Conservation (phyloP, 1,284 basidiomycete species). For the Somion occarium region DNA sequence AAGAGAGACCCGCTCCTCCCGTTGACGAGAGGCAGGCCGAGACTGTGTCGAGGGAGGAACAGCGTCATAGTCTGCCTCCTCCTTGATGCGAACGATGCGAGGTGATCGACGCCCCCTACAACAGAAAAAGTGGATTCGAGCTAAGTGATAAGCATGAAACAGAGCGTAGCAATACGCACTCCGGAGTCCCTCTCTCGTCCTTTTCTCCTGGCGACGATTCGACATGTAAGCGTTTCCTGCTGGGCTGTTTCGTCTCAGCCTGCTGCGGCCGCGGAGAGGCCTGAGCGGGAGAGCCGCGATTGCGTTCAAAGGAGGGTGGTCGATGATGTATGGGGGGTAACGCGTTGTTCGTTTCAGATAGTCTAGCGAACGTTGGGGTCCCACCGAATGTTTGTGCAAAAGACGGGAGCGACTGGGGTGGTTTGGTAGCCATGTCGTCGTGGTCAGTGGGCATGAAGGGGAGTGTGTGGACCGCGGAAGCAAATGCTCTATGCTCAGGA, state of each 20-base stretch:
- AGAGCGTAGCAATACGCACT: slow-evolving; percentile 26
- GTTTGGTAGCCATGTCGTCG: slow-evolving; percentile 25
- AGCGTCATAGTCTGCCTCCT: slow-evolving; percentile 53
- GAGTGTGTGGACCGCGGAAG: slow-evolving; percentile 8
- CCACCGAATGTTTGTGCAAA: slow-evolving; percentile 61
- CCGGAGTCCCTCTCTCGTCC: slow-evolving; percentile 18
- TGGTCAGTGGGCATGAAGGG: slow-evolving; percentile 7
- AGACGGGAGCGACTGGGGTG: slow-evolving; percentile 63
- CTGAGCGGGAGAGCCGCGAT: slow-evolving; percentile 30
- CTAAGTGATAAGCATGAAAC: slow-evolving; percentile 17
- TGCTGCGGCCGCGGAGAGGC: slow-evolving; percentile 26
- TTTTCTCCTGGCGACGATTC: slow-evolving; percentile 17
- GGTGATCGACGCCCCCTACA: slow-evolving; percentile 40
- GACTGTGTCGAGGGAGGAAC: slow-evolving; percentile 25
- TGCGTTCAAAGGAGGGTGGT: slow-evolving; percentile 25
- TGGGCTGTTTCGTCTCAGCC: slow-evolving; percentile 12
- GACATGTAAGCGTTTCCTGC: slow-evolving; percentile 25
- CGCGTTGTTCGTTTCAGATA: slow-evolving; percentile 42
- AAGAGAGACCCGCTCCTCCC: slow-evolving; percentile 8
- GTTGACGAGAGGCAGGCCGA: slow-evolving; percentile 20
- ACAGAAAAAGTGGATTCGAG: background rate
- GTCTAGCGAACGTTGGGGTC: slow-evolving; percentile 45
- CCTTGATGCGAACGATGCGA: slow-evolving; percentile 47
- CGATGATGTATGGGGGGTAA: slow-evolving; percentile 60
- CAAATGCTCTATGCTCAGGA: slow-evolving; percentile 1